These are phyloP conservation scores for Parasitella parasitica DNA, from an alignment of 371 early-diverging fungal genomes.

Conservation along the genomic window DNA sequence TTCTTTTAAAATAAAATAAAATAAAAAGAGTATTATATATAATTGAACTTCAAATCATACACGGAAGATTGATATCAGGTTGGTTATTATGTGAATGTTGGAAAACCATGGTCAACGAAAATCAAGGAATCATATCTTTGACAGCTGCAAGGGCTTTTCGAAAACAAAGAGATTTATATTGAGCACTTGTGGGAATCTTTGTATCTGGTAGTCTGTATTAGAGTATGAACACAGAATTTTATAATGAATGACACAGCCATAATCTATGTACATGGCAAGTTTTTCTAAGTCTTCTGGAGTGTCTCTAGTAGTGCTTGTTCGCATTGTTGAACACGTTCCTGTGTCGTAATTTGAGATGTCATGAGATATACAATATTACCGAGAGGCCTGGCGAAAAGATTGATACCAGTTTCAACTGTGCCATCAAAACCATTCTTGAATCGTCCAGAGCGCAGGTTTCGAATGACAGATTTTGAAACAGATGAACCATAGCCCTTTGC, in stretches of 20 bases:
- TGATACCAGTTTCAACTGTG: slow-evolving; percentile 33
- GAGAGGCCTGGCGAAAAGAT: slow-evolving; percentile 67
- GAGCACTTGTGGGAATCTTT: no score
- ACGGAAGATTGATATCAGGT: neutral
- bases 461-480: slow-evolving; percentile 48
- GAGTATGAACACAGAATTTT: no score
- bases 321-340: slow-evolving; percentile 50
- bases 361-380: slow-evolving; percentile 82
- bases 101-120: no score
- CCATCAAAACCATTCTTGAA: slow-evolving; percentile 35
- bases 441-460: slow-evolving; percentile 40
- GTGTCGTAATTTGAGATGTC: slow-evolving; percentile 62
- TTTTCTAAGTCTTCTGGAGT: neutral
- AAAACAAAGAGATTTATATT: no score
- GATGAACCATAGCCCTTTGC: slow-evolving; percentile 62
- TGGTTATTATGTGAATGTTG: no score
- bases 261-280: no score
- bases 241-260: no score
- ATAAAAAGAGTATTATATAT: neutral
- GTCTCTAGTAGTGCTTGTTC: slow-evolving; percentile 50
- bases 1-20: neutral
- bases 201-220: no score
- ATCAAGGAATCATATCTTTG: no score
- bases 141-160: no score
- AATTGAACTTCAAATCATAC: neutral